Conservation (phyloP, 441 rosid species). For the Arabidopsis lyrata region DNA sequence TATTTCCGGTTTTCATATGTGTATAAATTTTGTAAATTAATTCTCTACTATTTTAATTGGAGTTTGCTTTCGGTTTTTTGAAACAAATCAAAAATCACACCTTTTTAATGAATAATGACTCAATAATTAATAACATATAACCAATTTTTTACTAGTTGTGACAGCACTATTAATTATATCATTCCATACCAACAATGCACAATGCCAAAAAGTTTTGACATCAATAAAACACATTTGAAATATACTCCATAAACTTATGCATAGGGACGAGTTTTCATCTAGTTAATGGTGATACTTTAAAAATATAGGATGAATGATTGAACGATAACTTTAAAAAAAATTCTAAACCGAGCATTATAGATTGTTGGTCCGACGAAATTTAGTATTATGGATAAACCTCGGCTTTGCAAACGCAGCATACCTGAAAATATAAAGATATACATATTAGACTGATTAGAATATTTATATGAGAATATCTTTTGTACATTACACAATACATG, state of each 20-base stretch:
- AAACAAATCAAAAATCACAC: too few relatives aligned
- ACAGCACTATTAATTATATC: background rate
- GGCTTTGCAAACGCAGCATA: constrained; percentile 38
- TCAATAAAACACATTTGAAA: background rate
- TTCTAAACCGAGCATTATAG: background rate
- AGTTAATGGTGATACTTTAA: too few relatives aligned
- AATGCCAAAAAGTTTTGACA: background rate
- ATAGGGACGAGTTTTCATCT: background rate
- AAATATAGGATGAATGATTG: background rate
- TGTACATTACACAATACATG: background rate
- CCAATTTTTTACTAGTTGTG: background rate
- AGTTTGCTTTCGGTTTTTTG: too few relatives aligned
- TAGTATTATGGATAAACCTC: constrained; percentile 22
- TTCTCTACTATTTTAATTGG: too few relatives aligned
- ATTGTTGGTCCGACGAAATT: background rate
- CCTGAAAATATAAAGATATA: constrained; percentile 3
- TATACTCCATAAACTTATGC: background rate
- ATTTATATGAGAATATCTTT: background rate
- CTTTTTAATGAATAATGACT: background rate
- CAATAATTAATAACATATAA: background rate
- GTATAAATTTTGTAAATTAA: too few relatives aligned
- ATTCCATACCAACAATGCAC: background rate
- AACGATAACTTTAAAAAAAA: background rate
- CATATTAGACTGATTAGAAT: background rate
- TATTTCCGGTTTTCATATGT: background rate